Evolutionary conservation across 176 grass and related monocot species (phyloP), one percentile per base, ranked within the genome.

Genomic region (Raddia distichophylla): DNA sequence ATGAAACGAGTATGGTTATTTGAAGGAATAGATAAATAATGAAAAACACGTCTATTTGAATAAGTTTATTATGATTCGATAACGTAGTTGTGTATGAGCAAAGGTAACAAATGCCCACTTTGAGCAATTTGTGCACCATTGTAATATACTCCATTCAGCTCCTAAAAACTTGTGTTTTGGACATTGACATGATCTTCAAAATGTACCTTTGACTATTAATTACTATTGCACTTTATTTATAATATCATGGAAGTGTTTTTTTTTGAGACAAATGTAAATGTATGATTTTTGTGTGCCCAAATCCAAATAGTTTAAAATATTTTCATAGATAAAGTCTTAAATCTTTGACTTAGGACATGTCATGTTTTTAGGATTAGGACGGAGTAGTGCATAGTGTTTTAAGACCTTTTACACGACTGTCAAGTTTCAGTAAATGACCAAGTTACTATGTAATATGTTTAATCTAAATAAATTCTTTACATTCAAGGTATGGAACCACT

Each of bases 401-500:
- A 32, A 52, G 35, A 55, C 46, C 55, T 34, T 75, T 66, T 72
- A 57, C 15, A 10, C 32, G 52, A 71, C 64, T 76, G 17, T 34
- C 9, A 69, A 32, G 17, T 37, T 42, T 79, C 49, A 69, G 5
- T 55, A 54, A 60, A 33, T 7, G 66, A 55, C 75, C 51, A 46
- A 55, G 42, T 17, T 57, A 49, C 22, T 17, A 12, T 15, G 40
- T 50, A 63, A 46, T 44, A 10, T 32, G 8, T 79, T 68, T 90
- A 75, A 79, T 85, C 18, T 76, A 57, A 90, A 75, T 66, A 71
- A 64, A 43, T 83, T 84, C 7, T 90, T 76, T 48, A 32, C 17
- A 69, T 79, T 86, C 16, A 77, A 97, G 94, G 81, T 93, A 42
- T 97, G 88, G 94, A 87, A 89, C 49, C 86, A 93, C 83, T 93